phyloP scores from a whole-genome alignment of 495 filamentous ascomycete species.

The Cercophora newfieldiana region DNA sequence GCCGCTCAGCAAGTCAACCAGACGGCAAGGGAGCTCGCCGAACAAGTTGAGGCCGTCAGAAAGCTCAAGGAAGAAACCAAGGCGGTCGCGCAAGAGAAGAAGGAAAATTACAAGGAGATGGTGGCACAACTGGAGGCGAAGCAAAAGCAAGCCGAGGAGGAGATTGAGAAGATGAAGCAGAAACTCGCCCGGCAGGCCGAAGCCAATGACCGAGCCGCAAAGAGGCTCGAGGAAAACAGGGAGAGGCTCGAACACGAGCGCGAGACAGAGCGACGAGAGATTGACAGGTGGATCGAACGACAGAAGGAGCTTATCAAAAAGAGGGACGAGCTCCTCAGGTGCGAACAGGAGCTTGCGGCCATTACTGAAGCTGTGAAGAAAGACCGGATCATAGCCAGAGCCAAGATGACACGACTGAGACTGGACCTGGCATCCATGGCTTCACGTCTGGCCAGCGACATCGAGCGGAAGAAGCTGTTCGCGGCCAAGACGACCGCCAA shows the following conservation, averaged over 20 bases:
- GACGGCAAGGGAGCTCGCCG: neutral
- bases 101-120: neutral
- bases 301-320: neutral
- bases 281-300: neutral
- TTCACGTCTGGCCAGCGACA: neutral
- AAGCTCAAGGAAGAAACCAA: neutral
- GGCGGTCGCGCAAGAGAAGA: neutral
- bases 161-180: neutral
- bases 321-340: neutral
- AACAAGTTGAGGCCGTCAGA: neutral
- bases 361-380: neutral
- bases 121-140: neutral
- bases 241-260: conserved; percentile 1
- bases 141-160: neutral
- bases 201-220: neutral
- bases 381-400: neutral
- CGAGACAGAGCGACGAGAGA: neutral
- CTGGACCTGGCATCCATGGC: neutral
- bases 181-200: neutral
- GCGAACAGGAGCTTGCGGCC: neutral
- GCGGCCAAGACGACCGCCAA: neutral
- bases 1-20: neutral
- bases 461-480: neutral
- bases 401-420: neutral
- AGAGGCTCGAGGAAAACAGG: conserved; percentile 1